phyloP scores from a whole-genome alignment of 176 grass and related monocot species.

The Lolium multiflorum region DNA sequence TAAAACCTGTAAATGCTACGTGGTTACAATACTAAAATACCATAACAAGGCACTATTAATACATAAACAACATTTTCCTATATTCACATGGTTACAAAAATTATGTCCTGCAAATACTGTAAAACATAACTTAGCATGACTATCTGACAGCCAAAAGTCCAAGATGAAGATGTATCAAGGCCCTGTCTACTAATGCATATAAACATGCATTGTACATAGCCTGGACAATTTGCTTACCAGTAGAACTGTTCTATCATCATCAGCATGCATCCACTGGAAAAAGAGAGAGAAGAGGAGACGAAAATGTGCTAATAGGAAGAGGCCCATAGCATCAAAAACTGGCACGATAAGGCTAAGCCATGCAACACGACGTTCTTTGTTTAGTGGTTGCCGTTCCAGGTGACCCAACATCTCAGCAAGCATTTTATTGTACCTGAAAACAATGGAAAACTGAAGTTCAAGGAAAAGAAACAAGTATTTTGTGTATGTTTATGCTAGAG shows the following conservation, averaged over 20 bases:
- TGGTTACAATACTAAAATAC: not conserved
- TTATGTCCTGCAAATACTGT: not conserved
- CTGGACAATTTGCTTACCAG: conserved; percentile 50
- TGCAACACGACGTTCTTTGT: conserved; percentile 67
- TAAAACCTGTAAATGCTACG: conserved; percentile 60
- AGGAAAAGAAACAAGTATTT: conserved; percentile 4
- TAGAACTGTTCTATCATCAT: conserved; percentile 82
- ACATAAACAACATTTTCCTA: not conserved
- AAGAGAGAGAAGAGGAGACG: conserved; percentile 85
- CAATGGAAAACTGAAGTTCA: conserved; percentile 20
- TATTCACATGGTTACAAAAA: not conserved
- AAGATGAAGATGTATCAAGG: not conserved
- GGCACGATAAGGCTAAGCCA: conserved; percentile 81
- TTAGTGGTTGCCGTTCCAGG: conserved; percentile 82
- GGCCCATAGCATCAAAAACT: conserved; percentile 83
- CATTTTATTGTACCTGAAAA: conserved; percentile 76
- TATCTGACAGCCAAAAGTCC: not conserved
- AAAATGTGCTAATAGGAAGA: conserved; percentile 91
- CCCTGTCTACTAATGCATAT: not conserved
- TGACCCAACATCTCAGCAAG: conserved; percentile 91
- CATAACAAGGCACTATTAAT: not conserved
- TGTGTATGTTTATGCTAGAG: not conserved
- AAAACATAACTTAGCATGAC: not conserved
- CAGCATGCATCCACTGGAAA: conserved; percentile 88
- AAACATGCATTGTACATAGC: not conserved